Base-by-base conservation (phyloP, 1,284 basidiomycete genomes). In the Vanrija sp. region DNA sequence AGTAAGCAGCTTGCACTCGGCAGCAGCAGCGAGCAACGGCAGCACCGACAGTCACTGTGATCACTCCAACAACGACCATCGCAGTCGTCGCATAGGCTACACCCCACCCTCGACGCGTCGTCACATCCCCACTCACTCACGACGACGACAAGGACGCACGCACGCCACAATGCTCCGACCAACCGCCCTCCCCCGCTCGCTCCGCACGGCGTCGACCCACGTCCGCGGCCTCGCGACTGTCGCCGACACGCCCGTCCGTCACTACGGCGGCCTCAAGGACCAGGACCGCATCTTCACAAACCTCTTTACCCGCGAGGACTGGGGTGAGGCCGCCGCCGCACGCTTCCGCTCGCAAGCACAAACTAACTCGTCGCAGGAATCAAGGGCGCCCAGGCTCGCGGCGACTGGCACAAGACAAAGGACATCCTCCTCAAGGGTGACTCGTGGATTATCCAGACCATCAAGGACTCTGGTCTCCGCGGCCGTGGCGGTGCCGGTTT, bases 331-430 rank as follows among this genome's bases (percentile, higher is more conserved):
- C n/a, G 2, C n/a, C 3, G n/a, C 16, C 3, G 23, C 22, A 6
- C 5, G n/a, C 25, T 10, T 9, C 41, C n/a, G 15, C n/a, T 9
- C 18, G 45, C 43, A n/a, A 12, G 18, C 43, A 37, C n/a, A 18
- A 19, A 31, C 43, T 45, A 9, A 45, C 43, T 5, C 43, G 19
- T 18, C 38, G 16, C 25, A 45, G 45, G 89, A 18, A 75, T 97
- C 53, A 94, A 94, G 76, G 93, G 90, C 49, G 93, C 92, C 22
- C 72, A 83, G 87, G 81, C 86, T 45, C 86, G 95, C 48, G 95
- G 95, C 42, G 94, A 98, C 80, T 98, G 95, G 96, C 94, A 98
- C 77, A 82, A 84, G 61, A 98, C 95, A 58, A 97, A 97, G 77
- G 95, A 97, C 59, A 96, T 98, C 66, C 62, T 98, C 43, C 79